Conservation (phyloP, 129 eudicot species). For the Pseudognaphalium luteoalbum region DNA sequence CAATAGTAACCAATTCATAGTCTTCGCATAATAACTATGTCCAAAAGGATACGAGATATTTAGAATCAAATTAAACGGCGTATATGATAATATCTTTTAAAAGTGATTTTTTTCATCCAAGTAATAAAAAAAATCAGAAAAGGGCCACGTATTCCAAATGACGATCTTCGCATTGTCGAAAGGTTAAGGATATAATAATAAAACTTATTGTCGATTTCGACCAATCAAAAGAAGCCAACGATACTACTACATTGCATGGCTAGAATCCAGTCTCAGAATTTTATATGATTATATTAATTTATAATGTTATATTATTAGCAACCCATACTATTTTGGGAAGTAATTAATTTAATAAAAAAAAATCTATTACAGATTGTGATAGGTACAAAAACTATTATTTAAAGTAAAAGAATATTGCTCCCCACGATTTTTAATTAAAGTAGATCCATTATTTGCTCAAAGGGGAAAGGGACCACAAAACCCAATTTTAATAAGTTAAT, state of each 20-base stretch:
- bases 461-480: slow-evolving; percentile 31
- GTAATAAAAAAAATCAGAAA: neutral
- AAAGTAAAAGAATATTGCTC: slow-evolving; percentile 8
- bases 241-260: slow-evolving; percentile 31
- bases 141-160: slow-evolving; percentile 1
- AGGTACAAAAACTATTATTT: neutral
- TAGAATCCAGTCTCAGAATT: slow-evolving; percentile 3
- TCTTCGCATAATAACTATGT: no score
- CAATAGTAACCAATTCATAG: no score
- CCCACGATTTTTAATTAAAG: slow-evolving; percentile 22
- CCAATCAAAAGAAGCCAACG: slow-evolving; percentile 22
- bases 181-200: neutral
- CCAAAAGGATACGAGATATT: no score
- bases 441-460: slow-evolving; percentile 40
- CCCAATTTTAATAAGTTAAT: neutral
- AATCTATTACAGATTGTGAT: neutral
- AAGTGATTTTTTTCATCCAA: no score
- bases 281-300: slow-evolving; percentile 2
- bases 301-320: slow-evolving; percentile 6
- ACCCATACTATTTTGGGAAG: slow-evolving; percentile 31
- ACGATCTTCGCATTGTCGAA: slow-evolving; percentile 14
- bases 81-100: no score
- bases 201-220: neutral
- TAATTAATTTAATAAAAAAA: slow-evolving; percentile 17
- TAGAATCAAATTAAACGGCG: no score